Evolutionary conservation across 2,329 filamentous ascomycete species (phyloP), one percentile per base, ranked within the genome.

Genomic region (Colletotrichum camelliae): DNA sequence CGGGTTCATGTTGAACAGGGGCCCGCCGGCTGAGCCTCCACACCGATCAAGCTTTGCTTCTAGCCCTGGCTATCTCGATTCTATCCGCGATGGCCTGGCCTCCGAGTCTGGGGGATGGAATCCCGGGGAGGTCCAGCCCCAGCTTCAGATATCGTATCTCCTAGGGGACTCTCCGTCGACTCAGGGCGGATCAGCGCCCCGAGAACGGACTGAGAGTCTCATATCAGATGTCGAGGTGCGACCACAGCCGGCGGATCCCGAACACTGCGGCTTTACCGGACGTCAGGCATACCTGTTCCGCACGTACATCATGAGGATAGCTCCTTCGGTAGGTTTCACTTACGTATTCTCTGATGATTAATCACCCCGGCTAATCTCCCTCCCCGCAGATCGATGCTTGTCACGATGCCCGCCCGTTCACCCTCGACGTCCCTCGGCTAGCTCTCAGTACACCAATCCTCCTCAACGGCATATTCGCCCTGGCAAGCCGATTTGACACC

Each of bases 371-470:
- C 8, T 39, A 4, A 31, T 24, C 7, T 39, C 7, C n/a, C 27
- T 24, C n/a, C 15, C 1, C 13, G 15, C 16, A 74, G 71, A 74
- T 74, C 21, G 71, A 74, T 27, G 71, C 71, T 8, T 74, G 71
- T 35, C 71, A 80, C n/a, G 79, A 80, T 33, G 78, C 78, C 24
- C 77, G 78, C 3, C 83, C 86, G 67, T 89, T 89, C 72, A 84
- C 83, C 5, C 85, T 85, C 8, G 86, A 88, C 67, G 86, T 89
- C 3, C 86, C 88, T 4, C 85, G 85, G 43, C 83, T 87, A 5
- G 87, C 88, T 16, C 80, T 88, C 5, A 83, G 86, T 43, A 85
- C 87, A 18, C 86, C 87, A 0, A 86, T 89, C 79, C 84, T 89
- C 3, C 78, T 86, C 9, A 86, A 89, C 72, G 87, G 87, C 3